Conservation (phyloP, 768 basidiomycete species). For the Mrakia hoshinonis region DNA sequence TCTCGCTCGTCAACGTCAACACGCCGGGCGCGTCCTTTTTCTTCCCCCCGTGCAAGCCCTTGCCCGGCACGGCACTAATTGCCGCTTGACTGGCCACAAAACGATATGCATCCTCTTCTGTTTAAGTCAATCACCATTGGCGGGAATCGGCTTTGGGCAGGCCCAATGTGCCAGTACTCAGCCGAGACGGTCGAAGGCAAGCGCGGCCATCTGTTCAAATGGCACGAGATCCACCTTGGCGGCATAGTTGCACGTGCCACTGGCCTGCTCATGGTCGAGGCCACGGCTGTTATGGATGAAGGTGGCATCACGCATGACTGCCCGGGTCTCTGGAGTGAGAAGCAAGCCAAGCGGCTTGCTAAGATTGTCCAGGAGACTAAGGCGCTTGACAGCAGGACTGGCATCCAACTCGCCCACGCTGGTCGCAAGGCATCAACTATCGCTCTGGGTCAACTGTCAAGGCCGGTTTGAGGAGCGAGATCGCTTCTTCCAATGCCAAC, state of each 20-base stretch:
- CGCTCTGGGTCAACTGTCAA: constrained; percentile 43
- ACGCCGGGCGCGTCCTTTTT: constrained; percentile 8
- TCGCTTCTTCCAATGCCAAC: constrained; percentile 6
- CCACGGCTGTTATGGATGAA: constrained; percentile 52
- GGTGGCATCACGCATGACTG: constrained; percentile 59
- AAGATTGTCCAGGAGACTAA: constrained; percentile 61
- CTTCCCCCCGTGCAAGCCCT: constrained; percentile 10
- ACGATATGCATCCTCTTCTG: constrained; percentile 43
- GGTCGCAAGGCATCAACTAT: constrained; percentile 68
- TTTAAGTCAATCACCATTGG: constrained; percentile 60
- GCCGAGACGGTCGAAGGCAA: constrained; percentile 43
- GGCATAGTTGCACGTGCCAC: constrained; percentile 62
- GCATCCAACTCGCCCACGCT: constrained; percentile 72
- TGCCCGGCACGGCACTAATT: constrained; percentile 28
- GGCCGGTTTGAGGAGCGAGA: constrained; percentile 12
- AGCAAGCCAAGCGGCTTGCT: constrained; percentile 54
- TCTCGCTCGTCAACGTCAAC: constrained; percentile 13
- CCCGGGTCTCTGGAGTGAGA: constrained; percentile 45
- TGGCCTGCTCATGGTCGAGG: constrained; percentile 63
- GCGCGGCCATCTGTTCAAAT: constrained; percentile 66
- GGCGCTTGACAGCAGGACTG: constrained; percentile 59
- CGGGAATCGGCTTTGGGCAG: constrained; percentile 64
- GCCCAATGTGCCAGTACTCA: constrained; percentile 78
- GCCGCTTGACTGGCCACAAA: constrained; percentile 46
- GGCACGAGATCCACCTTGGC: constrained; percentile 76